Evolutionary conservation across 352 stramenopile species (phyloP).

Genomic region (Achlya hypogyna): DNA sequence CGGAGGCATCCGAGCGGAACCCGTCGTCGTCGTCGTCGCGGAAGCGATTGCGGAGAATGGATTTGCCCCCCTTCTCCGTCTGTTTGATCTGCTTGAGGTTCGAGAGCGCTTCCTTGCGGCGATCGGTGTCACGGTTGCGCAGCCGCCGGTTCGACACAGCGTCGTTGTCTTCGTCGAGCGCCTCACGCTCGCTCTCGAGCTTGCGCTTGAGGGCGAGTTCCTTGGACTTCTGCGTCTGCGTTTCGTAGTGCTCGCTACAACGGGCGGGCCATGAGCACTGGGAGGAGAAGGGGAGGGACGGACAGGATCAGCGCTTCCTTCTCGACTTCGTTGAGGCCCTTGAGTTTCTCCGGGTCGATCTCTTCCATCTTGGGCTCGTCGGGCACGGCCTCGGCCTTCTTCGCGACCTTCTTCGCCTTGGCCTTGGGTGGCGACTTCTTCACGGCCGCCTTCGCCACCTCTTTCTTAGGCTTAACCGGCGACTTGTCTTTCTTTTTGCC

Average conservation of each 20-base stretch:
- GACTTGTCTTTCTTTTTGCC: slow-evolving; percentile 23
- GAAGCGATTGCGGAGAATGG: slow-evolving; percentile 73
- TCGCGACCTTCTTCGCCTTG: slow-evolving; percentile 22
- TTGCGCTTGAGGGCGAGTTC: slow-evolving; percentile 76
- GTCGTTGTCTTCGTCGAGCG: slow-evolving; percentile 36
- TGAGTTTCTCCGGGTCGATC: slow-evolving; percentile 24
- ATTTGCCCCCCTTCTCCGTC: slow-evolving; percentile 39
- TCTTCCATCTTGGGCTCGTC: slow-evolving; percentile 26
- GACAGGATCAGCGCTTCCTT: slow-evolving; percentile 78
- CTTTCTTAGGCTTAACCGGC: slow-evolving; percentile 31
- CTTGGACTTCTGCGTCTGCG: slow-evolving; percentile 72
- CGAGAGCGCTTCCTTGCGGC: slow-evolving; percentile 69
- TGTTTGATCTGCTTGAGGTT: slow-evolving; percentile 74
- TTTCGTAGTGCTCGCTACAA: slow-evolving; percentile 71
- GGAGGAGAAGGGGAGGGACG: slow-evolving; percentile 5
- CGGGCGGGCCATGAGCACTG: neutral
- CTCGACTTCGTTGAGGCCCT: slow-evolving; percentile 73
- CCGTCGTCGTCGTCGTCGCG: slow-evolving; percentile 33
- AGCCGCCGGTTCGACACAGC: slow-evolving; percentile 34
- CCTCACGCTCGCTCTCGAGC: slow-evolving; percentile 39
- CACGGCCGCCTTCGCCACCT: slow-evolving; percentile 17
- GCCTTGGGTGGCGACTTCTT: slow-evolving; percentile 22
- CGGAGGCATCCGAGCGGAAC: slow-evolving; percentile 2
- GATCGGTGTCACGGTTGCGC: slow-evolving; percentile 51
- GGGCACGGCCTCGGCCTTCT: slow-evolving; percentile 25